Percentiles rank a stretch among this genome's conserved stretches.
Conservation (phyloP, 108 stramenopile species). For the Chaetoceros tenuissimus region DNA sequence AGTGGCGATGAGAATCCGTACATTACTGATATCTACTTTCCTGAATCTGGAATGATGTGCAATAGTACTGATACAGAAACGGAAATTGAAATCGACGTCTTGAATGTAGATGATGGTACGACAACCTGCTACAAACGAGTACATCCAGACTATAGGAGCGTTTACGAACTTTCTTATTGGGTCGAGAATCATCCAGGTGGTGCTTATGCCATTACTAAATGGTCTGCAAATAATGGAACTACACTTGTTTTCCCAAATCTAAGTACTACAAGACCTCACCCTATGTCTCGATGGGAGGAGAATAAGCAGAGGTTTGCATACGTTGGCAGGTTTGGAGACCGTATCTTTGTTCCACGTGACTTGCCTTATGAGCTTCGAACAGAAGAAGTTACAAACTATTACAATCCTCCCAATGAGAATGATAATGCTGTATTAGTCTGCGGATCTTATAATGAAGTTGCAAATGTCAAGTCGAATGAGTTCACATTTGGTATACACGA, state of each 20-base stretch:
- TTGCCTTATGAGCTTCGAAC: conserved; percentile 10
- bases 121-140: conserved; percentile 24
- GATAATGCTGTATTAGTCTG: conserved; percentile 18
- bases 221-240: background rate
- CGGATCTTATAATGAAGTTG: conserved; percentile 38
- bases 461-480: conserved; percentile 7
- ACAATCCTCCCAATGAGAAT: background rate
- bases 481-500: background rate
- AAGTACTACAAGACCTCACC: background rate
- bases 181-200: conserved; percentile 25
- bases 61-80: background rate
- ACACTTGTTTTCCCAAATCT: background rate
- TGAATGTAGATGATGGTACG: no score
- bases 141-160: conserved; percentile 38
- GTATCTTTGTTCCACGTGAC: conserved; percentile 5
- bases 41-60: background rate
- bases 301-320: conserved; percentile 3
- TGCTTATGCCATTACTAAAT: background rate
- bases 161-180: conserved; percentile 46
- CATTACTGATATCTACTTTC: background rate
- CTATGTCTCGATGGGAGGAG: conserved; percentile 7
- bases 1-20: background rate
- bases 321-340: conserved; percentile 18
- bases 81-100: background rate
- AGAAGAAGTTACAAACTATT: background rate